Percentiles rank a stretch among this genome's conserved stretches.
phyloP scores from a whole-genome alignment of 176 grass and related monocot genomes.

The Oryza meridionalis region DNA sequence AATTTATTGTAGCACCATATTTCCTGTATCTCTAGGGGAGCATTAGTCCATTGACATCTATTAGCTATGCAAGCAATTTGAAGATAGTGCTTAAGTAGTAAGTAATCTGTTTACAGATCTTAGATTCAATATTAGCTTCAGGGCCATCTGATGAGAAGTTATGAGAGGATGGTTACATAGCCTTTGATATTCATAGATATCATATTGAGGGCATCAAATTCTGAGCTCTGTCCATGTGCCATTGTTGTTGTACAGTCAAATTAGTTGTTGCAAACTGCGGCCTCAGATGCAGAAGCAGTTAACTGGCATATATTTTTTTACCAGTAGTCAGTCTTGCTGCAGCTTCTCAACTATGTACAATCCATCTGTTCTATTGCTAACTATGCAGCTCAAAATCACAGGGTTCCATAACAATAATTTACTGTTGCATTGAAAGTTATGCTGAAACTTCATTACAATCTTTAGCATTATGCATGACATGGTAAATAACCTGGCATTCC shows the following conservation, averaged over 20 bases:
- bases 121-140: neutral
- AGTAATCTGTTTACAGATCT: constrained; percentile 3
- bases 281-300: neutral
- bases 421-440: neutral
- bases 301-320: neutral
- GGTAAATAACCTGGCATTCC: neutral
- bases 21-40: neutral
- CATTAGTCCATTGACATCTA: neutral
- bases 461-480: neutral
- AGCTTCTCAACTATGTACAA: constrained; percentile 6
- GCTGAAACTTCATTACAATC: neutral
- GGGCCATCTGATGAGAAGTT: neutral
- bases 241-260: constrained; percentile 4
- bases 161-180: neutral
- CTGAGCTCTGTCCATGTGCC: neutral
- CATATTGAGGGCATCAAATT: neutral
- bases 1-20: constrained; percentile 11
- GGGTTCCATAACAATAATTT: neutral
- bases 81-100: neutral
- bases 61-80: neutral
- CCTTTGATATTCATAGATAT: neutral
- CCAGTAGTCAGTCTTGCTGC: neutral
- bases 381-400: neutral
- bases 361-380: neutral
- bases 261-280: neutral